Conservation (phyloP, 106 monocot genomes). For the Dioscorea alata region DNA sequence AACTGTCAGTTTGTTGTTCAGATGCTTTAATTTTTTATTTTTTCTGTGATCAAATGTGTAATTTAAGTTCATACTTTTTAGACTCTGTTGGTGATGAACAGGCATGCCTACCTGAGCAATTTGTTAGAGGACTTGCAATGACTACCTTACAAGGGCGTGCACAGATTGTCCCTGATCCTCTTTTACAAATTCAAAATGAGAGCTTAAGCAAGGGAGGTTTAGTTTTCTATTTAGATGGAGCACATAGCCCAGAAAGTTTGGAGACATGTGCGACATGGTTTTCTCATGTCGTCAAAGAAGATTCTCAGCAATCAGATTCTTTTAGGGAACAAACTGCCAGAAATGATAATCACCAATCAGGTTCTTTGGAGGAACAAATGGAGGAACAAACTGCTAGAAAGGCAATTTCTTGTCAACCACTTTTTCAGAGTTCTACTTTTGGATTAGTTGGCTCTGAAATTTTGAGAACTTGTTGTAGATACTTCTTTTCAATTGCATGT, state of each 20-base stretch:
- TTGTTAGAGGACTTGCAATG: constrained; percentile 52
- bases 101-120: constrained; percentile 60
- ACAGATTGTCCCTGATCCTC: constrained; percentile 61
- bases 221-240: constrained; percentile 89
- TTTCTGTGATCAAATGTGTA: background rate
- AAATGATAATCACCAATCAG: constrained; percentile 10
- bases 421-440: no score
- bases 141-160: constrained; percentile 75
- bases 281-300: constrained; percentile 50
- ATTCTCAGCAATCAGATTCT: constrained; percentile 7
- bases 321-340: constrained; percentile 4
- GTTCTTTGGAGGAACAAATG: background rate
- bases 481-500: constrained; percentile 96
- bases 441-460: no score
- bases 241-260: constrained; percentile 96
- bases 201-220: constrained; percentile 20
- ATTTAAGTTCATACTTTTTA: no score
- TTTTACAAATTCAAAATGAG: constrained; percentile 4
- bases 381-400: constrained; percentile 4
- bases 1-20: constrained; percentile 25
- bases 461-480: constrained; percentile 34
- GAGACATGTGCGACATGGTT: constrained; percentile 91
- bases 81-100: constrained; percentile 17
- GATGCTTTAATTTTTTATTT: background rate
- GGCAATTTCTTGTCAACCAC: no score